Percentiles rank a stretch among this genome's conserved stretches.
phyloP scores from a whole-genome alignment of 2,329 filamentous ascomycete species.

The Emmonsiellopsis sp. region DNA sequence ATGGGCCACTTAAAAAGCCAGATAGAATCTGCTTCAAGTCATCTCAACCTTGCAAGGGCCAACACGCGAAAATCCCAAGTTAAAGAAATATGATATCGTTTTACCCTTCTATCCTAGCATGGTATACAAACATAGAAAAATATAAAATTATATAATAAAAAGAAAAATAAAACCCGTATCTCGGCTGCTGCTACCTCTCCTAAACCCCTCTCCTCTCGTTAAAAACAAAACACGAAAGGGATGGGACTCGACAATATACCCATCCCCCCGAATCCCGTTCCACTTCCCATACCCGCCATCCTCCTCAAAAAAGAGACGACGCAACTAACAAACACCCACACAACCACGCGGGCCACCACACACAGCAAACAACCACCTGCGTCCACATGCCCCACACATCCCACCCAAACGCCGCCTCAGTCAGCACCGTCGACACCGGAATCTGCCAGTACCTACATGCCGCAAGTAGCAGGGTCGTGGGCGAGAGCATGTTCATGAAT shows the following conservation, averaged over 20 bases:
- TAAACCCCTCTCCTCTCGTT: neutral
- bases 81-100: neutral
- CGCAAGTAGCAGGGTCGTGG: conserved; percentile 45
- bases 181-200: neutral
- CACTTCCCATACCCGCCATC: neutral
- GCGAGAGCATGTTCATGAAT: conserved; percentile 52
- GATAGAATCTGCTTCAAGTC: too few relatives aligned
- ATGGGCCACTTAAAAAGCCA: neutral
- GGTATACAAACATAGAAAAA: neutral
- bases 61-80: too few relatives aligned
- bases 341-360: conserved; percentile 93
- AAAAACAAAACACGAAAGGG: neutral
- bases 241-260: neutral
- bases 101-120: too few relatives aligned
- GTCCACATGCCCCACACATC: conserved; percentile 84
- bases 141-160: neutral
- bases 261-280: neutral
- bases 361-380: conserved; percentile 79
- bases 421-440: conserved; percentile 50
- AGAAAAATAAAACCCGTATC: neutral
- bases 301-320: conserved; percentile 18
- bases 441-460: conserved; percentile 40
- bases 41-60: too few relatives aligned
- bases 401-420: conserved; percentile 76
- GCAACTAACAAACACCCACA: conserved; percentile 39